Evolutionary conservation across 176 grass and related monocot genomes (phyloP), one percentile per base, ranked within the genome.

Genomic region (sorghum (Sorghum bicolor)): DNA sequence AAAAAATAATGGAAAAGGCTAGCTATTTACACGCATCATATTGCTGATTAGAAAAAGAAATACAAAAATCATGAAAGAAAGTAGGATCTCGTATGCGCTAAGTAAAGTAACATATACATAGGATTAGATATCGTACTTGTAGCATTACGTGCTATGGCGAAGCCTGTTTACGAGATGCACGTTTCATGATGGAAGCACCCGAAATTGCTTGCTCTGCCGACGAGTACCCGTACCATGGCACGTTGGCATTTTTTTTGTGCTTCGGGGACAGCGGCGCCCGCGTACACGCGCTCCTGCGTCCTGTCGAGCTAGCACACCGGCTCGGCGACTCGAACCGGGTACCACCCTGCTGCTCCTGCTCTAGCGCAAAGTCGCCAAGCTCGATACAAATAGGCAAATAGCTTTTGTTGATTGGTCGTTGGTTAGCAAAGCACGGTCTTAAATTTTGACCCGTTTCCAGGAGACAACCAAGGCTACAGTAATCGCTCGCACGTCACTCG

Each of bases 201-300:
- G 3, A 61, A 61, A 12, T 61, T 26, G 26, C 0, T 74, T 11
- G 68, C 40, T 72, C 28, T 26, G 16, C 57, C 20, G 71, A 38
- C 24, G 41, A 36, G 40, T 77, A 80, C 76, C 15, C 14, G 43
- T 13, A 9, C 28, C 71, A 1, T 32, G 70, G 61, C 78, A 81
- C 61, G 34, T 75, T 60, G 26, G 5, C 70, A 28, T 44, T 15
- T 12, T 7, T 15, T 40, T 63, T 67, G 53, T 72, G 32, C 53
- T 4, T 72, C 75, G 75, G 66, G 67, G 72, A 36, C 53, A 72
- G 38, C 29, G 39, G 75, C 28, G 66, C 83, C 64, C 41, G 61
- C 32, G 11, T 31, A 33, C 72, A 77, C 83, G 74, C 64, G 19
- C 15, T 36, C 38, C 37, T 67, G 78, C 61, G 71, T 74, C 71